Base-by-base conservation (phyloP, 1,139 yeast genomes). In the Geotrichum carabidarum region DNA sequence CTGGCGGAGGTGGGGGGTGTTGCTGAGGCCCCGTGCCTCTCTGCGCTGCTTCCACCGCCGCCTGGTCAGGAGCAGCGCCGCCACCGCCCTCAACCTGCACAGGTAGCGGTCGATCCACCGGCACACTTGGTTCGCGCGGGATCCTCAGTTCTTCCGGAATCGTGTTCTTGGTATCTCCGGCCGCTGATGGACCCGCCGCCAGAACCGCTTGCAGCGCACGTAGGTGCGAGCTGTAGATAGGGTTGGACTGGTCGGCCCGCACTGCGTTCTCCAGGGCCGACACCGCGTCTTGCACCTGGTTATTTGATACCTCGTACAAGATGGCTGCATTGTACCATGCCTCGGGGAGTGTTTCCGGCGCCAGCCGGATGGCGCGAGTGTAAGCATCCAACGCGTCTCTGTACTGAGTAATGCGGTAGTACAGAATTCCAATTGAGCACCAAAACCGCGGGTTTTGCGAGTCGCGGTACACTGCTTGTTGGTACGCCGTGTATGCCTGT, bases 261-360 rank as follows among this genome's bases (percentile, higher is more conserved):
- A 95, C 95, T 4, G 99, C 99, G 63, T 95, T 94, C 66, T 89
- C 86, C 69, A 93, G 91, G 8, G 99, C 99, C 72, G 93, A 97
- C 60, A 93, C 76, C 1, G 99, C 99, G 69, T 93, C 99, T 60
- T 84, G 80, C 57, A 90, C 81, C 73, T 93, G 99, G 72, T 91
- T 91, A 73, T 91, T 93, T 73, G 99, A 93, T 32, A 97, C 89
- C 73, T 93, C 99, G 71, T 93, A 93, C 50, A 93, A 75, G 2
- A 98, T 93, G 57, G 99, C 99, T 67, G 94, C 79, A 72, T 93
- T 98, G 71, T 93, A 93, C 99, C 99, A 93, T 31, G 93, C 99
- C 71, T 93, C 99, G 59, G 94, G 83, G 62, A 93, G 46, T 2
- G 55, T 86, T 74, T 91, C 91, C 17, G 99, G 99, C 65, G 93